These are phyloP conservation scores for Madurella mycetomatis DNA, from an alignment of 2,329 filamentous ascomycete genomes.

Conservation along the genomic window DNA sequence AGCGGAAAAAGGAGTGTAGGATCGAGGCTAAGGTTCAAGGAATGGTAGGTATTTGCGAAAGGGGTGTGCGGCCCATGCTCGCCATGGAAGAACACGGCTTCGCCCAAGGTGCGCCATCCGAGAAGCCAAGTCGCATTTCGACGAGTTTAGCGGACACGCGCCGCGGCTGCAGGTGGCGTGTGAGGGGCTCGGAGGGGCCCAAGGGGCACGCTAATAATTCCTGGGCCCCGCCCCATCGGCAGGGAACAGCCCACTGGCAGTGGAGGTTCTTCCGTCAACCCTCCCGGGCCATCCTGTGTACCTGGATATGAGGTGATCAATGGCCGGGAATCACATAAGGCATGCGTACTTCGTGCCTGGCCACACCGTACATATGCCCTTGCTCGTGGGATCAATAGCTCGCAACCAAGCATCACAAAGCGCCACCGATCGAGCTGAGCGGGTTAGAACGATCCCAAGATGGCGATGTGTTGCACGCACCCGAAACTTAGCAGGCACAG, in stretches of 20 bases:
- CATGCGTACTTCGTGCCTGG: too few species aligned
- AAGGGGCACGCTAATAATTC: neutral
- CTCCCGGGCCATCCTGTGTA: too few species aligned
- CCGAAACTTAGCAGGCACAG: neutral
- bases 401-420: too few species aligned
- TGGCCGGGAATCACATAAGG: too few species aligned
- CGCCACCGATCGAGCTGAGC: too few species aligned
- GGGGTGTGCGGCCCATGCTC: neutral
- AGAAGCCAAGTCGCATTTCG: neutral
- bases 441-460: too few species aligned
- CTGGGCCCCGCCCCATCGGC: too few species aligned
- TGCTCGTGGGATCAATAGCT: too few species aligned
- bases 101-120: neutral
- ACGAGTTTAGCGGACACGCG: neutral
- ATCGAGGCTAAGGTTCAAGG: neutral
- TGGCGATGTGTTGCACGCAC: neutral
- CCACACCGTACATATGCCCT: too few species aligned
- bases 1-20: conserved; percentile 6
- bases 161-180: neutral
- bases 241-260: neutral
- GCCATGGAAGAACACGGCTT: neutral
- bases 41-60: neutral
- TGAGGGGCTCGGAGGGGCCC: conserved; percentile 8
- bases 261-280: neutral
- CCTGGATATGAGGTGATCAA: too few species aligned